Percentiles rank a stretch among this genome's conserved stretches.
phyloP scores from a whole-genome alignment of 1,139 yeast species.

The Scheffersomyces illinoinensis region DNA sequence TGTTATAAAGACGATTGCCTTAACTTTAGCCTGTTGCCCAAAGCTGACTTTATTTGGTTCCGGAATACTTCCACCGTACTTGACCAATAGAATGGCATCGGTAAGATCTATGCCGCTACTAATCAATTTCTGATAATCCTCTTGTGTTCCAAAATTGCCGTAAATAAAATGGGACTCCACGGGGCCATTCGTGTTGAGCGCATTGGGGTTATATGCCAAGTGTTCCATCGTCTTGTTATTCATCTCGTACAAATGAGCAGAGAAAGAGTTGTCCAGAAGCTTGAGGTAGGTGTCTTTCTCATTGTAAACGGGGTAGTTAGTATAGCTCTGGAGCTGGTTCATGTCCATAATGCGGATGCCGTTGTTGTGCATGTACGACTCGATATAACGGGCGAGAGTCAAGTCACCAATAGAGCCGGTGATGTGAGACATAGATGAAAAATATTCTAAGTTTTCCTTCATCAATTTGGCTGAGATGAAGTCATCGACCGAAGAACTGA shows the following conservation, averaged over 20 bases:
- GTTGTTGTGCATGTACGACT: constrained; percentile 55
- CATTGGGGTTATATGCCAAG: constrained; percentile 68
- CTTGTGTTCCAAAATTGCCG: constrained; percentile 59
- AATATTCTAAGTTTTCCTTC: constrained; percentile 70
- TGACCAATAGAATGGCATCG: constrained; percentile 56
- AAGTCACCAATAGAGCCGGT: constrained; percentile 88
- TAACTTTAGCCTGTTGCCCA: constrained; percentile 33
- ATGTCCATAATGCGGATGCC: constrained; percentile 56
- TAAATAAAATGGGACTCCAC: constrained; percentile 57
- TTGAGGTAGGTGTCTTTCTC: constrained; percentile 29
- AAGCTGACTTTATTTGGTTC: constrained; percentile 38
- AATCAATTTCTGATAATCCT: constrained; percentile 54
- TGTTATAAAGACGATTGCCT: constrained; percentile 40
- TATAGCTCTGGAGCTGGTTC: constrained; percentile 50
- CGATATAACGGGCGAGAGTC: constrained; percentile 65
- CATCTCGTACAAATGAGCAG: constrained; percentile 39
- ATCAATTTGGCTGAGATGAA: constrained; percentile 59
- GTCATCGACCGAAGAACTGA: constrained; percentile 49
- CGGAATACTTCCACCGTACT: constrained; percentile 53
- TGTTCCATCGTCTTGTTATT: constrained; percentile 38
- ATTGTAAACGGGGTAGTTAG: constrained; percentile 52
- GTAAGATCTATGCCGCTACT: constrained; percentile 34
- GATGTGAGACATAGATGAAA: constrained; percentile 81
- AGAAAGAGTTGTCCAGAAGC: constrained; percentile 34
- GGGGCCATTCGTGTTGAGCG: constrained; percentile 47